These are phyloP conservation scores for Suillus brevipes DNA, from an alignment of 768 basidiomycete genomes.

Conservation along the genomic window DNA sequence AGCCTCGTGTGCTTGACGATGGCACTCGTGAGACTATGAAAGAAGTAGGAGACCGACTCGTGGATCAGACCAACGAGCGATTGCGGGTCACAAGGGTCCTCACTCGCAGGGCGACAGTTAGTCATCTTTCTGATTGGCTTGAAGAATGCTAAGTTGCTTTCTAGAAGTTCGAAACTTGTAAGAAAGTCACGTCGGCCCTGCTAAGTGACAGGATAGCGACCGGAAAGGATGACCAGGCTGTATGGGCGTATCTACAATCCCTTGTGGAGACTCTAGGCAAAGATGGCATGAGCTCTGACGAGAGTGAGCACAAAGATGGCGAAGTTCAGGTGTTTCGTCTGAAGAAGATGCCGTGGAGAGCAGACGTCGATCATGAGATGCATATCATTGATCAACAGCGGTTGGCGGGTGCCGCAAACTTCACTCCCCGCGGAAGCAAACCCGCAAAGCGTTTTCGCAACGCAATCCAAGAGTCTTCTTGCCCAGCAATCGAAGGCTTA, in stretches of 20 bases:
- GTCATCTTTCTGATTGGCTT: not conserved
- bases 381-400: not conserved
- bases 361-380: not conserved
- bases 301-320: conserved; percentile 4
- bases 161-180: not conserved
- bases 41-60: not conserved
- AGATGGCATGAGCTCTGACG: conserved; percentile 10
- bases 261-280: conserved; percentile 1
- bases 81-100: not conserved
- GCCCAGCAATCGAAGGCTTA: not conserved
- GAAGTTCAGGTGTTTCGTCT: not conserved
- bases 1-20: not conserved
- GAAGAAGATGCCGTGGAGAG: not conserved
- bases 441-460: not conserved
- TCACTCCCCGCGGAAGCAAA: not conserved
- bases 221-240: not conserved
- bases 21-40: not conserved
- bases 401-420: not conserved
- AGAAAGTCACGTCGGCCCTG: not conserved
- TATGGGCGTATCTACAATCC: not conserved
- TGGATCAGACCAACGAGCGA: not conserved
- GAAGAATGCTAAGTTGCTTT: not conserved
- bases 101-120: not conserved
- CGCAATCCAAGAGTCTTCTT: not conserved
- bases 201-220: not conserved